phyloP scores from a whole-genome alignment of 768 basidiomycete genomes.

The Wakefieldia striispora region DNA sequence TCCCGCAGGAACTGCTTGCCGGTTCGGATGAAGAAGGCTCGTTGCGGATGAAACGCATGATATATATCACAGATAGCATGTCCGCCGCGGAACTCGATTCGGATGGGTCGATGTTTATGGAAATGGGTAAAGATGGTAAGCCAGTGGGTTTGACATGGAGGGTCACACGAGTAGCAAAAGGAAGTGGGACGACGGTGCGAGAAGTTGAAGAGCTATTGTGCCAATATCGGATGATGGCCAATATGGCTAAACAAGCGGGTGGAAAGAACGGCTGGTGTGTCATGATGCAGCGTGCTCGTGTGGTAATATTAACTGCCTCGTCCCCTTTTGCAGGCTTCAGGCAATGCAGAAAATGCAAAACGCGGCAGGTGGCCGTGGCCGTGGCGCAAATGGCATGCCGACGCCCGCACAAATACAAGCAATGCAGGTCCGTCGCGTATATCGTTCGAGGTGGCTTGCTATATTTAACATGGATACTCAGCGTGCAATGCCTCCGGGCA shows the following conservation, averaged over 20 bases:
- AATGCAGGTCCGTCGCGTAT: slow-evolving; percentile 67
- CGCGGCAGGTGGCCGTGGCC: slow-evolving; percentile 81
- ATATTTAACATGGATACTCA: slow-evolving; percentile 31
- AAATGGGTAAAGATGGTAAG: slow-evolving; percentile 77
- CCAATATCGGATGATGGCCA: slow-evolving; percentile 98
- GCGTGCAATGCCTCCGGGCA: slow-evolving; percentile 93
- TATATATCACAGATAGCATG: slow-evolving; percentile 99
- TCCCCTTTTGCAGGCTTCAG: slow-evolving; percentile 53
- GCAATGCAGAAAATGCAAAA: slow-evolving; percentile 93
- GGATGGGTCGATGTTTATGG: slow-evolving; percentile 90
- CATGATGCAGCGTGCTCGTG: background rate
- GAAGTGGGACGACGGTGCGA: slow-evolving; percentile 90
- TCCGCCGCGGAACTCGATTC: slow-evolving; percentile 90
- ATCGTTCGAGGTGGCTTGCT: background rate
- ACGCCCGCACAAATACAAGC: slow-evolving; percentile 92
- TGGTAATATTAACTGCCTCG: slow-evolving; percentile 4
- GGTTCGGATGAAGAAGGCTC: slow-evolving; percentile 94
- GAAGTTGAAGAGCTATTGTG: slow-evolving; percentile 98
- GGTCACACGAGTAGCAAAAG: slow-evolving; percentile 85
- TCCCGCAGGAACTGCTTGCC: slow-evolving; percentile 86
- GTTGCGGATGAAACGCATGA: slow-evolving; percentile 92
- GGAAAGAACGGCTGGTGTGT: slow-evolving; percentile 92
- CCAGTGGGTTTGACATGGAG: slow-evolving; percentile 87
- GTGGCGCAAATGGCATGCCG: slow-evolving; percentile 86
- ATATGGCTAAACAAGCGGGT: slow-evolving; percentile 97